Percentiles rank a stretch among this genome's conserved stretches.
Evolutionary conservation across 1,284 basidiomycete genomes (phyloP).

Genomic region (Athelia psychrophila): DNA sequence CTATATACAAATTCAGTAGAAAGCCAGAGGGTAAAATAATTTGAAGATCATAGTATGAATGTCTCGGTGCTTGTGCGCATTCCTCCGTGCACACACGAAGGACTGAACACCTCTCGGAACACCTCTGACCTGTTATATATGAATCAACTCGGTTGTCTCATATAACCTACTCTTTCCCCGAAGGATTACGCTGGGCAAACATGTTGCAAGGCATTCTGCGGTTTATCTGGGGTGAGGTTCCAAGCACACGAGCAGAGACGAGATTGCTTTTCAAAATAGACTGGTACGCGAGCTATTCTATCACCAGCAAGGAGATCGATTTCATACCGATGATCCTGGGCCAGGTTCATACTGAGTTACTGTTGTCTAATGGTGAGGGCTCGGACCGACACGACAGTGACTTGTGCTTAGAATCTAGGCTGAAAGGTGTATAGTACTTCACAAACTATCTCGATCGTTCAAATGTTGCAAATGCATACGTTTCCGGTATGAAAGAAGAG

Average conservation of each 20-base stretch:
- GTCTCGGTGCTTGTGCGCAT: neutral
- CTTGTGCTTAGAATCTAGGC: conserved; percentile 4
- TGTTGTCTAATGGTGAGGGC: conserved; percentile 62
- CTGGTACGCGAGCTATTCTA: conserved; percentile 24
- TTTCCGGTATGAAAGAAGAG: conserved; percentile 83
- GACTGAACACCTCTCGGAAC: too few relatives aligned
- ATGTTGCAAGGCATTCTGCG: neutral
- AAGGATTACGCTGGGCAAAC: conserved; percentile 22
- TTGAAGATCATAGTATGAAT: neutral
- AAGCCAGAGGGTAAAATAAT: too few relatives aligned
- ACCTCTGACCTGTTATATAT: too few relatives aligned
- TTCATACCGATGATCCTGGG: conserved; percentile 40
- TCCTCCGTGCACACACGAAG: too few relatives aligned
- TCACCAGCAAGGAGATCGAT: conserved; percentile 23
- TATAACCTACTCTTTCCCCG: too few relatives aligned
- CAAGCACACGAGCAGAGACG: conserved; percentile 39
- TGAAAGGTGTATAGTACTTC: conserved; percentile 48
- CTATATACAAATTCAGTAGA: too few relatives aligned
- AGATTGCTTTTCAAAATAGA: conserved; percentile 56
- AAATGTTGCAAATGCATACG: conserved; percentile 69
- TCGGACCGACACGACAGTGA: too few relatives aligned
- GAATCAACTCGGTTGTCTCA: too few relatives aligned
- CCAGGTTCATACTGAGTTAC: conserved; percentile 58
- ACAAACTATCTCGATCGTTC: conserved; percentile 66
- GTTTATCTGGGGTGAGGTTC: conserved; percentile 25